Base-by-base conservation (phyloP, 169 alveolate species). In the Plasmodium reichenowi region DNA sequence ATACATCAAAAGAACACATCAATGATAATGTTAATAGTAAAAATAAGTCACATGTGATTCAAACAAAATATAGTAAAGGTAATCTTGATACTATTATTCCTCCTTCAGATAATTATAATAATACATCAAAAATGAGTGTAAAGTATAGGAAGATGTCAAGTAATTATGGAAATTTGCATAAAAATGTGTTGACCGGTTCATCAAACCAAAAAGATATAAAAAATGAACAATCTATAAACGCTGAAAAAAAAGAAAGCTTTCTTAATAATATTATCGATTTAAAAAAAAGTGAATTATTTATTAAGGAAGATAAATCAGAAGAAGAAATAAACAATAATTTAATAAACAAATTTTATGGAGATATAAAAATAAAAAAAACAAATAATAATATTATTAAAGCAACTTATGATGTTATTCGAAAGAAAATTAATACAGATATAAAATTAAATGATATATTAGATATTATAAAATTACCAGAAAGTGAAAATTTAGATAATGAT, bases 271-370 rank as follows among this genome's bases (percentile, higher is more conserved):
- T 10, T 15, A 24, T 10, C 0, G 43, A 12, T 29, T 15, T 10
- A 80, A 66, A 47, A 68, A 4, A 20, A 68, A 54, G n/a, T 15
- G 38, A 62, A 32, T 56, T 48, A 15, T 15, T 75, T 75, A 13
- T 17, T 62, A 24, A 45, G 22, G 89, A 80, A 59, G 78, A 66
- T 29, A 71, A 72, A 15, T 15, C 15, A 10, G 32, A 47, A 22
- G 83, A 72, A 48, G 50, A 80, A 15, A 52, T 8, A 45, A 80
- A 56, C 47, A 68, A 52, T 10, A 50, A 72, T 22, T 43, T 15
- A 47, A 26, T n/a, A 62, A 62, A 70, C 26, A 83, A 83, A 26
- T 83, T 43, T 47, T 83, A 83, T 72, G 91, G 91, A 47, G 43
- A 22, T 58, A 64, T 83, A 60, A 56, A 45, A 70, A 48, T 70